Base-by-base conservation (phyloP, 1,284 basidiomycete species). In the Amylostereum chailletii region DNA sequence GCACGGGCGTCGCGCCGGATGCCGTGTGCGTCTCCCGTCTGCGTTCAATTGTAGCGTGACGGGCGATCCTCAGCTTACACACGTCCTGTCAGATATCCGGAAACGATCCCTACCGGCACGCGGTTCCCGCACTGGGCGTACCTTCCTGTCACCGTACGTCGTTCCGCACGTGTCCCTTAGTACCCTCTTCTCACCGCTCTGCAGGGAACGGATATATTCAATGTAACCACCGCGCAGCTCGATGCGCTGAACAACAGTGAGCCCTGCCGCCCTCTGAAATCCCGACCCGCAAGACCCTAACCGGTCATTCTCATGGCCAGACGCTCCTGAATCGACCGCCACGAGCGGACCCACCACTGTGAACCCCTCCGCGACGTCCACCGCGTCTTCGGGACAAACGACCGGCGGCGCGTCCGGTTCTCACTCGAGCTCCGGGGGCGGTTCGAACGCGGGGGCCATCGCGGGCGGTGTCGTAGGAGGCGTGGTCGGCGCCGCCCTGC, bases 41-140 rank as follows among this genome's bases (percentile, higher is more conserved):
- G 4, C 34, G 7, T 19, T 42, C 41, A 32, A 3, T 49, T 9
- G 27, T 38, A 9, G 30, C 11, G 42, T 51, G 33, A 49, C 30
- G 34, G 29, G 33, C 26, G 11, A 2, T 30, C 29, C 7, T 2
- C 10, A 29, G 10, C 32, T 43, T 7, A 7, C 7, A 30, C 42
- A n/a, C 27, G n/a, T 30, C 29, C 27, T 6, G 5, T 8, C 46
- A 63, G 58, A 45, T 73, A 65, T 53, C 68, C 69, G 8, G 55
- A 58, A 45, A 7, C 51, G 5, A 61, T 71, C 31, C 66, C 69
- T 31, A 1, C 50, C 9, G 50, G 36, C 9, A 61, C 65, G 5
- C 58, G 58, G 26, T 63, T 75, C 39, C 72, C 73, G 4, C 32
- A 37, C 2, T 76, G 74, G 74, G 71, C 72, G 3, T 70, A 63